Evolutionary conservation across 768 basidiomycete species (phyloP).

Genomic region (Punctularia strigosozonata): DNA sequence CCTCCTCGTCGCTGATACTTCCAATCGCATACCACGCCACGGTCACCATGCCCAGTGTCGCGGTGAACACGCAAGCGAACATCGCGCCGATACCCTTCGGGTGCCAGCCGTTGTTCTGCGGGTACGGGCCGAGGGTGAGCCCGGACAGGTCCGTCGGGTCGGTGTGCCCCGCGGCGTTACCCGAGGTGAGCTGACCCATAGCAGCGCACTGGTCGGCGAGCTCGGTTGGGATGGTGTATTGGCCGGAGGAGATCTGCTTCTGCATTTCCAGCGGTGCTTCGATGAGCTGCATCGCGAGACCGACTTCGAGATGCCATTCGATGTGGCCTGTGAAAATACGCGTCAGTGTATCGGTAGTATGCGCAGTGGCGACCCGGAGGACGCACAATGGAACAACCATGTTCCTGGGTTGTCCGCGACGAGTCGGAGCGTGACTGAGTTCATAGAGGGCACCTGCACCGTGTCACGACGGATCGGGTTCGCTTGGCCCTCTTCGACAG

Average conservation of each 20-base stretch:
- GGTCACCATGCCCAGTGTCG: slow-evolving; percentile 68
- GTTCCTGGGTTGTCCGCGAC: slow-evolving; percentile 89
- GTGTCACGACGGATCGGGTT: slow-evolving; percentile 96
- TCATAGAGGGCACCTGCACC: slow-evolving; percentile 55
- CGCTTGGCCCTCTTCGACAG: slow-evolving; percentile 58
- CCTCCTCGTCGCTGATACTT: slow-evolving; percentile 64
- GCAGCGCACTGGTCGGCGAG: slow-evolving; percentile 65
- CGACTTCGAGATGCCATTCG: slow-evolving; percentile 78
- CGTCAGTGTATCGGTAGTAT: not conserved
- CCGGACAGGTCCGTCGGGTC: slow-evolving; percentile 61
- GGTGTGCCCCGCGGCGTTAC: slow-evolving; percentile 81
- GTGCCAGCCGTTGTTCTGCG: slow-evolving; percentile 61
- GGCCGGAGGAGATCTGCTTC: slow-evolving; percentile 11
- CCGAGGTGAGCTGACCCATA: slow-evolving; percentile 44
- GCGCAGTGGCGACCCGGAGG: not conserved
- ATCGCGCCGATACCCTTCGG: slow-evolving; percentile 66
- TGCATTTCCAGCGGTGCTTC: slow-evolving; percentile 71
- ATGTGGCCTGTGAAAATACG: slow-evolving; percentile 45
- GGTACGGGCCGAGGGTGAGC: slow-evolving; percentile 57
- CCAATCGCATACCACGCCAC: slow-evolving; percentile 81
- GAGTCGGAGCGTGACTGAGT: slow-evolving; percentile 64
- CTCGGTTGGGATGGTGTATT: slow-evolving; percentile 36
- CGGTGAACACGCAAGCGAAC: slow-evolving; percentile 74
- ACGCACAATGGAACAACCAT: slow-evolving; percentile 76
- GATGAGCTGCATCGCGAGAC: slow-evolving; percentile 78